Conservation (phyloP, 768 basidiomycete genomes). For the Calocera viscosa region DNA sequence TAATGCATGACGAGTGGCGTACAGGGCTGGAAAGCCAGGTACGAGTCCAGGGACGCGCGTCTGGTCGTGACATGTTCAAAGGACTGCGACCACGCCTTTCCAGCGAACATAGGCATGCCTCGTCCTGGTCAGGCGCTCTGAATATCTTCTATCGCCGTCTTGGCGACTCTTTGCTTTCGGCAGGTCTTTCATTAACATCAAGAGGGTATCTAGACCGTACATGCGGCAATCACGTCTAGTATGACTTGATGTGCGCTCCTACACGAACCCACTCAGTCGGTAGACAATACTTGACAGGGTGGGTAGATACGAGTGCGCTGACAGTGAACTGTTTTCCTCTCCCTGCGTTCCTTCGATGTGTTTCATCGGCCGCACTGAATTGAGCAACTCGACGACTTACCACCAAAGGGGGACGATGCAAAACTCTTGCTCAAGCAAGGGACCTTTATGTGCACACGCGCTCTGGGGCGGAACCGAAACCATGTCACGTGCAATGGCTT, state of each 20-base stretch:
- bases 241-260: neutral
- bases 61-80: neutral
- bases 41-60: neutral
- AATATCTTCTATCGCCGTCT: too few relatives aligned
- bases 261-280: neutral
- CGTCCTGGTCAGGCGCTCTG: neutral
- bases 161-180: too few relatives aligned
- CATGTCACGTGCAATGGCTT: neutral
- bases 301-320: conserved; percentile 4
- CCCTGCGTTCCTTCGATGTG: conserved; percentile 3
- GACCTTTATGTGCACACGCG: too few relatives aligned
- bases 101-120: neutral
- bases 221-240: too few relatives aligned
- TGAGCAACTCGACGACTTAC: neutral
- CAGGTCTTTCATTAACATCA: too few relatives aligned
- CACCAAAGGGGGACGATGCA: too few relatives aligned
- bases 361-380: neutral
- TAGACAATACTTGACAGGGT: neutral
- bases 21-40: neutral
- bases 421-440: too few relatives aligned
- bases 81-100: neutral
- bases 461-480: neutral
- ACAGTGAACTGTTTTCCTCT: conserved; percentile 5
- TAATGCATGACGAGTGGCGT: neutral
- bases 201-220: too few relatives aligned